A percentile compares a stretch with the other conserved stretches of the same genome.
Conservation (phyloP, 495 filamentous ascomycete genomes). For the Talaromyces wortmannii region DNA sequence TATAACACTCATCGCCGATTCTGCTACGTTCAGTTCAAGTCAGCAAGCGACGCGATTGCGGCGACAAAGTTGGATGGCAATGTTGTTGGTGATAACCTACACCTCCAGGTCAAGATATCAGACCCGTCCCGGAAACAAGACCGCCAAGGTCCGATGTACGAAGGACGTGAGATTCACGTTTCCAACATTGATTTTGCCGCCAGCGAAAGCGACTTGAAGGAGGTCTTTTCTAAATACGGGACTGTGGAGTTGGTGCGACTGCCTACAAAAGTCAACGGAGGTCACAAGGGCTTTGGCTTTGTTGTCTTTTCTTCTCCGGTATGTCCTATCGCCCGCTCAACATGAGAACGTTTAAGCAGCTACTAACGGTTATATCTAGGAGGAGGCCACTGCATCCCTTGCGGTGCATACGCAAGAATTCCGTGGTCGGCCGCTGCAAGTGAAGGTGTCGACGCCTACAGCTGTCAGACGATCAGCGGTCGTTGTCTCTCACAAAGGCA, state of each 20-base stretch:
- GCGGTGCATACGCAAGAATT: constrained; percentile 67
- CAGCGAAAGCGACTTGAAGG: constrained; percentile 59
- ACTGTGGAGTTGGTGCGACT: constrained; percentile 62
- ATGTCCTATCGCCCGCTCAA: constrained; percentile 5
- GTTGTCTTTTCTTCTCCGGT: constrained; percentile 68
- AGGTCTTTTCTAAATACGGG: constrained; percentile 69
- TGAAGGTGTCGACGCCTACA: constrained; percentile 49
- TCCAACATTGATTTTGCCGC: constrained; percentile 62
- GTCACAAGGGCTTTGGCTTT: constrained; percentile 68
- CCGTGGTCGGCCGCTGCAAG: constrained; percentile 61
- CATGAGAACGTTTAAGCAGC: constrained; percentile 6
- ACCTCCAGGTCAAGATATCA: constrained; percentile 73
- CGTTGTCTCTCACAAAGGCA: constrained; percentile 28
- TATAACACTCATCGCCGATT: constrained; percentile 83
- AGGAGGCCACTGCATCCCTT: constrained; percentile 61
- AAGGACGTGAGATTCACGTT: constrained; percentile 83
- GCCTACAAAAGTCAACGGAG: constrained; percentile 54
- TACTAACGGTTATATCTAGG: constrained; percentile 13
- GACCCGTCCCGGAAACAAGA: constrained; percentile 70
- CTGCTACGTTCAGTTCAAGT: constrained; percentile 85
- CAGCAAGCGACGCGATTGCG: constrained; percentile 51
- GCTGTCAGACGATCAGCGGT: constrained; percentile 39
- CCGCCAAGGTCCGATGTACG: constrained; percentile 73
- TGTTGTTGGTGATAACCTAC: constrained; percentile 54
- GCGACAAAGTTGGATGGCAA: constrained; percentile 68